Conservation (phyloP, 306 rosid species). For the Acmispon strigosus region DNA sequence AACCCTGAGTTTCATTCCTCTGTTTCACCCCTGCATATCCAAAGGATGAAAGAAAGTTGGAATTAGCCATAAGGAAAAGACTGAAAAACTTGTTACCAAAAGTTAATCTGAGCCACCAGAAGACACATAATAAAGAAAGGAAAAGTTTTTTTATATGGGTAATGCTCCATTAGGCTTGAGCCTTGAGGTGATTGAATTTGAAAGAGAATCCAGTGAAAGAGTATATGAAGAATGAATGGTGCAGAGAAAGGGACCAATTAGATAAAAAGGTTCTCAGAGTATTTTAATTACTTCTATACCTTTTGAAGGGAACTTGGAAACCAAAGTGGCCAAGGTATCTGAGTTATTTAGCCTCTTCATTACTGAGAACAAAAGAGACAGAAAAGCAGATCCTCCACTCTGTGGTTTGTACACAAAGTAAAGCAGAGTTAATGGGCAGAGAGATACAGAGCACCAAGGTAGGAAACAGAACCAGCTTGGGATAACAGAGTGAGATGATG, state of each 20-base stretch:
- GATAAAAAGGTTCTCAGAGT: background rate
- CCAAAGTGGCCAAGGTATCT: slow-evolving; percentile 29
- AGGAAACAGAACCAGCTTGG: background rate
- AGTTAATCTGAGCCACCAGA: background rate
- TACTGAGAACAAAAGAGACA: background rate
- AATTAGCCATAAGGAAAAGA: background rate
- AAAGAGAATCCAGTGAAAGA: background rate
- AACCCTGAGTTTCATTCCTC: slow-evolving; percentile 20
- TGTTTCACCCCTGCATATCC: slow-evolving; percentile 24
- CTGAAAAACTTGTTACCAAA: background rate
- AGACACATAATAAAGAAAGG: background rate
- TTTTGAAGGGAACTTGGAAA: slow-evolving; percentile 41
- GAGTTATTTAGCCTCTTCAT: slow-evolving; percentile 52
- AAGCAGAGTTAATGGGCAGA: background rate
- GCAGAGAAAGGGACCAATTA: background rate
- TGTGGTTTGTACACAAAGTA: background rate
- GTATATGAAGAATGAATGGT: background rate
- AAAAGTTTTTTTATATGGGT: background rate
- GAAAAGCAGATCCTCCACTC: slow-evolving; percentile 3
- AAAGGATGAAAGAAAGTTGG: background rate
- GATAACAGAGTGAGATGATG: background rate
- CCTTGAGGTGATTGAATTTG: background rate
- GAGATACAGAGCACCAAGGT: background rate
- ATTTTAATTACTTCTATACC: slow-evolving; percentile 30
- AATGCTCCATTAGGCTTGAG: background rate